These are phyloP conservation scores for Nicotiana tabacum DNA, from an alignment of 257 asterid species.

Conservation along the genomic window DNA sequence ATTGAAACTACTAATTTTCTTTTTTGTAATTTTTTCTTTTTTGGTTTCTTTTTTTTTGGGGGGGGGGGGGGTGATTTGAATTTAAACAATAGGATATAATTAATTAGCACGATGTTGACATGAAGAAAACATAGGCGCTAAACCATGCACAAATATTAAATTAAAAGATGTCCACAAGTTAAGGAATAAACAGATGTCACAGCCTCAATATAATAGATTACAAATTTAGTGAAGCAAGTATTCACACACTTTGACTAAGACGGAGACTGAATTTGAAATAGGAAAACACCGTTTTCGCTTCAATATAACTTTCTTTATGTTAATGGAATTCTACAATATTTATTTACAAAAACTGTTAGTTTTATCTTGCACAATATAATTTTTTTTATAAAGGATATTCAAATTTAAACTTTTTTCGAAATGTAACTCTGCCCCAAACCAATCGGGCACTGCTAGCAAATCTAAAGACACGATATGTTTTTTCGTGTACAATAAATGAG, in stretches of 20 bases:
- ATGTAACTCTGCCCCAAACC: too few relatives aligned
- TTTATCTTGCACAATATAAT: too few relatives aligned
- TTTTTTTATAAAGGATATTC: too few relatives aligned
- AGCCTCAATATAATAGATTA: background rate
- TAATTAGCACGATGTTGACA: slow-evolving; percentile 1
- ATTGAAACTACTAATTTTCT: too few relatives aligned
- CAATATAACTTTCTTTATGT: background rate
- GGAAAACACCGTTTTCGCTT: too few relatives aligned
- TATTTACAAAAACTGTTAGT: too few relatives aligned
- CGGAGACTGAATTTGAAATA: background rate
- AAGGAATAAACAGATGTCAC: background rate
- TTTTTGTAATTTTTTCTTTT: too few relatives aligned
- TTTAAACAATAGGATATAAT: background rate
- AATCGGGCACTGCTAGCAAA: background rate
- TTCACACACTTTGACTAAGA: background rate
- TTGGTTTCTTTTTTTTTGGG: too few relatives aligned
- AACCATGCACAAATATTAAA: background rate
- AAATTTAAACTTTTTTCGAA: too few relatives aligned
- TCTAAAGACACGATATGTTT: background rate
- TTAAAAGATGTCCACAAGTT: background rate
- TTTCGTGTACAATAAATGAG: background rate
- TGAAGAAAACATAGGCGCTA: background rate
- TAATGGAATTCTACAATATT: too few relatives aligned
- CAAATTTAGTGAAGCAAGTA: background rate
- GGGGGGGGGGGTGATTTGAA: background rate